Percentiles rank a stretch among this genome's conserved stretches.
phyloP scores from a whole-genome alignment of 208 protist species.

The Leishmania arabica region DNA sequence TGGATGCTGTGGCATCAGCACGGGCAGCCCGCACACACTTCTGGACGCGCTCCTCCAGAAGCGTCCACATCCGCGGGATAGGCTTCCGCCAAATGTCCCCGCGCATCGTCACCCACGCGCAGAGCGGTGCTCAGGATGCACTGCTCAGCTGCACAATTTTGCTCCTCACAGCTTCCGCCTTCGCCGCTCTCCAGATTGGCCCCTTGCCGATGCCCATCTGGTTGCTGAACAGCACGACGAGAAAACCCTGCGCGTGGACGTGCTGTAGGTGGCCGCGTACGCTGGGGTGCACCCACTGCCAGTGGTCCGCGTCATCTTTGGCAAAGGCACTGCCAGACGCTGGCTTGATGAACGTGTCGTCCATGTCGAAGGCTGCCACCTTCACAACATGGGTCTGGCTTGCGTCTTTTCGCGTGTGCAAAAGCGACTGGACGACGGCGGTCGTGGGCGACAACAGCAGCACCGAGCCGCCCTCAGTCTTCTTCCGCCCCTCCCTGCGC shows the following conservation, averaged over 20 bases:
- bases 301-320: slow-evolving; percentile 61
- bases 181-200: slow-evolving; percentile 47
- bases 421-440: slow-evolving; percentile 11
- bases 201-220: slow-evolving; percentile 85
- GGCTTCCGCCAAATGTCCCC: slow-evolving; percentile 92
- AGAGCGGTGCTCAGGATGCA: slow-evolving; percentile 56
- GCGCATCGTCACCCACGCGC: slow-evolving; percentile 75
- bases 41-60: slow-evolving; percentile 56
- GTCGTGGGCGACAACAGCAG: slow-evolving; percentile 38
- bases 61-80: slow-evolving; percentile 80
- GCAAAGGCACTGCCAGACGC: slow-evolving; percentile 61
- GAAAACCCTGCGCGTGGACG: slow-evolving; percentile 62
- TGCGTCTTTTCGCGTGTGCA: background rate
- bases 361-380: slow-evolving; percentile 78
- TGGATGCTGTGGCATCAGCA: background rate
- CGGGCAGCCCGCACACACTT: slow-evolving; percentile 9
- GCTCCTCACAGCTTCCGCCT: slow-evolving; percentile 49
- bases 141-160: slow-evolving; percentile 57
- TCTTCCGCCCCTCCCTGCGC: slow-evolving; percentile 29
- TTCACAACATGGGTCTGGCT: slow-evolving; percentile 23
- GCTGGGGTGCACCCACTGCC: slow-evolving; percentile 57
- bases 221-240: slow-evolving; percentile 93
- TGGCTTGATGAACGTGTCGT: slow-evolving; percentile 75
- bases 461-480: slow-evolving; percentile 32
- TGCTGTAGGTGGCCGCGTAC: slow-evolving; percentile 49